Evolutionary conservation across 257 asterid species (phyloP), one percentile per base, ranked within the genome.

Genomic region (Misopates orontium): DNA sequence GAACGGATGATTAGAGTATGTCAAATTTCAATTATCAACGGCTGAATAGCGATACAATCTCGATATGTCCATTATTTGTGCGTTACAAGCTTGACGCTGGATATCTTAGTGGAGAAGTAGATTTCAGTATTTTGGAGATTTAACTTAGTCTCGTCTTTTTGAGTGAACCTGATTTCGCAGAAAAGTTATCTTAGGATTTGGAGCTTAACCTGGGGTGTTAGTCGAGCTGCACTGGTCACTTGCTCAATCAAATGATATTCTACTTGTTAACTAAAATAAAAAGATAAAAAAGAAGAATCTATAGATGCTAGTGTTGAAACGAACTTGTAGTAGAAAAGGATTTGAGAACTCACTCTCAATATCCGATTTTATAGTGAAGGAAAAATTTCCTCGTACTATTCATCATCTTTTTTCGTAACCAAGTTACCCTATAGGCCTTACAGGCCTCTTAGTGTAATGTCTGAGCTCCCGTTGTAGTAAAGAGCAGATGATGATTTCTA

Each of bases 51-150:
- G 64, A 64, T 57, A 53, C 50, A 36, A 73, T 57, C 36, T 28
- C 49, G 57, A 42, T 74, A 20, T 51, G 72, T 56, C 63, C 40
- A 55, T 10, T 63, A 65, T 36, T 52, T 58, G 58, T 21, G n/a
- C n/a, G n/a, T n/a, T n/a, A n/a, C n/a, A n/a, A n/a, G n/a, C n/a
- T n/a, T n/a, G n/a, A n/a, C n/a, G n/a, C n/a, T n/a, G n/a, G n/a
- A n/a, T n/a, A n/a, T n/a, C n/a, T n/a, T 39, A 20, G 52, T 22
- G 10, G 59, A 51, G 3, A 49, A 48, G 25, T 39, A 19, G 48
- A 25, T 12, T 32, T 56, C 70, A 67, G 18, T 32, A 41, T 20
- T 14, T 51, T 32, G 25, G 20, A n/a, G 12, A 1, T 18, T 51
- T 4, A 15, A 45, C 15, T 45, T 15, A n/a, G n/a, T n/a, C n/a